Base-by-base conservation (phyloP, 495 filamentous ascomycete species). In the Penicillium ucsense region DNA sequence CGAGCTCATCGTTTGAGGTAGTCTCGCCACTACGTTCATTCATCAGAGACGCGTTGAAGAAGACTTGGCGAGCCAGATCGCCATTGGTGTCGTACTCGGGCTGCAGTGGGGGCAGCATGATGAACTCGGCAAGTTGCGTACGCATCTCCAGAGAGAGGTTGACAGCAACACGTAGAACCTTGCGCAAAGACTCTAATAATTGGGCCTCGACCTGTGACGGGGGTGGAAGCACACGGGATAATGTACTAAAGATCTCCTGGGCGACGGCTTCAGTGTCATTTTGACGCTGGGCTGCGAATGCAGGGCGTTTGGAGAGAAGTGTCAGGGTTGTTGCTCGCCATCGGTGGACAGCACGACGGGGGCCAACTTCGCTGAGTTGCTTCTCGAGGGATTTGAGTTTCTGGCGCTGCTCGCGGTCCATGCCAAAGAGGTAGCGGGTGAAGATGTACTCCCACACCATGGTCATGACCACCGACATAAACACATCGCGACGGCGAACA, bases 401-500 rank as follows among this genome's bases (percentile, higher is more conserved):
- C 66, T 97, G 90, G 29, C 94, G 85, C 60, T 98, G 90, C 60
- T 95, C 92, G 43, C 89, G 79, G 66, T 96, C 91, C 88, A 97
- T 92, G 51, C 94, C 92, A 59, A 98, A 97, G 34, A 98, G 80
- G 60, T 97, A 98, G 47, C 94, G 83, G 8, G 89, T 94, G 65
- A 98, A 98, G 60, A 98, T 82, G 58, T 86, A 95, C 61, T 97
- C 91, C 88, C 89, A 96, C 34, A 97, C 80, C 87, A 98, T 94
- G 38, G 82, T 89, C 89, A 96, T 97, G 52, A 89, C 83, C 54
- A 97, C 86, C 28, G 87, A 89, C 86, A 95, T 95, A 70, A 97
- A 94, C 33, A 96, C 84, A 67, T 95, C 88, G 34, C 89, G 81
- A 43, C 92, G 81, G 49, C 79, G 79, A 44, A 92, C 84, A 38